A percentile compares a stretch with the other conserved stretches of the same genome.
These are phyloP conservation scores for Nemania sp. DNA, from an alignment of 2,329 filamentous ascomycete genomes.

Conservation along the genomic window DNA sequence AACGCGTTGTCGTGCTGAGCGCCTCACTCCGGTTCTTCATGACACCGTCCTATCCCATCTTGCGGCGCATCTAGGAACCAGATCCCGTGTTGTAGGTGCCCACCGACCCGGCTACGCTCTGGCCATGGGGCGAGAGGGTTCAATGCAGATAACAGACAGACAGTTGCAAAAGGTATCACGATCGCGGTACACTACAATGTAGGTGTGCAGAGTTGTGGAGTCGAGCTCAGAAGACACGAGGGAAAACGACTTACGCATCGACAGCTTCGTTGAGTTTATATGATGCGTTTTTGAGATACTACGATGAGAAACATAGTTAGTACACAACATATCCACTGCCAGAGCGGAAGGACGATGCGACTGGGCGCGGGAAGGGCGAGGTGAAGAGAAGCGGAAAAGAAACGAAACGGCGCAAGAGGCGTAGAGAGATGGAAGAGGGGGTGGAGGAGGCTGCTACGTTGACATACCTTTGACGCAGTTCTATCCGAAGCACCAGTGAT, in stretches of 20 bases:
- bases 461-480: slow-evolving; percentile 34
- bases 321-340: background rate
- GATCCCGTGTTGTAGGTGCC: background rate
- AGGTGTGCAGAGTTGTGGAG: background rate
- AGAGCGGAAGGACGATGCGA: background rate
- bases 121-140: background rate
- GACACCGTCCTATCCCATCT: background rate
- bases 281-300: slow-evolving; percentile 47
- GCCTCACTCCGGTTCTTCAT: background rate
- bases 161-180: background rate
- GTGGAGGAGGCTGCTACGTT: background rate
- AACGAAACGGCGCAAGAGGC: background rate
- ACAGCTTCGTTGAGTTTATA: slow-evolving; percentile 60
- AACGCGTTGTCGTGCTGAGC: background rate
- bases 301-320: slow-evolving; percentile 3
- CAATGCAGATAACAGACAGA: background rate
- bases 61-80: background rate
- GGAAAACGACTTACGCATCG: slow-evolving; percentile 58
- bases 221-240: background rate
- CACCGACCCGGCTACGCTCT: background rate
- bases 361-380: background rate
- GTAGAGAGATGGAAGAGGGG: background rate
- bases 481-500: slow-evolving; percentile 40
- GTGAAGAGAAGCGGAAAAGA: background rate
- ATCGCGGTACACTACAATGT: background rate